These are phyloP conservation scores for Ceratobasidium sp. DNA, from an alignment of 1,284 basidiomycete species.

Conservation along the genomic window DNA sequence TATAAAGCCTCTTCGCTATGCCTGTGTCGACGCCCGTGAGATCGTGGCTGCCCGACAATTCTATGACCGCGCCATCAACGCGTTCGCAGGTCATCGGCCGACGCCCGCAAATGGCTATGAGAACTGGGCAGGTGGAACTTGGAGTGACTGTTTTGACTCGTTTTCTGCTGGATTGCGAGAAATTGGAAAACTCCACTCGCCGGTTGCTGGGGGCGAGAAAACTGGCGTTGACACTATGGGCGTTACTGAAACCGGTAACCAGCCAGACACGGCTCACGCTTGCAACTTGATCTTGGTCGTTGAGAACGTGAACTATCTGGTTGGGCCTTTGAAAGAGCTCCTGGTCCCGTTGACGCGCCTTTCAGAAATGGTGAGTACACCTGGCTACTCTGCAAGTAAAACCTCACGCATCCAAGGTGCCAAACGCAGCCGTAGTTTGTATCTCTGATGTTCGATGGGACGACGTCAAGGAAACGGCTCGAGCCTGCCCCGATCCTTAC, in stretches of 20 bases:
- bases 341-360: conserved; percentile 75
- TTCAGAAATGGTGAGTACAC: conserved; percentile 69
- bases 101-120: conserved; percentile 65
- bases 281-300: conserved; percentile 61
- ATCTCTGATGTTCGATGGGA: conserved; percentile 76
- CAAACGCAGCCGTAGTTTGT: conserved; percentile 64
- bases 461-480: conserved; percentile 70
- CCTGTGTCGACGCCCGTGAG: conserved; percentile 65
- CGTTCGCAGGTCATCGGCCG: conserved; percentile 63
- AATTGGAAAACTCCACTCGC: conserved; percentile 49
- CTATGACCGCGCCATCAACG: conserved; percentile 70
- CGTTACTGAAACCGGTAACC: conserved; percentile 38
- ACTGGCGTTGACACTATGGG: conserved; percentile 53
- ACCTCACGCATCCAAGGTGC: conserved; percentile 50
- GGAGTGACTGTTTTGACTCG: conserved; percentile 69
- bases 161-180: conserved; percentile 67
- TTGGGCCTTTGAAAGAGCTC: conserved; percentile 65
- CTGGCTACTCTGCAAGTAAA: conserved; percentile 38
- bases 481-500: conserved; percentile 77
- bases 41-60: conserved; percentile 70
- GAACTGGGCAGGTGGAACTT: conserved; percentile 60
- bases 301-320: conserved; percentile 72
- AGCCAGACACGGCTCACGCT: conserved; percentile 40
- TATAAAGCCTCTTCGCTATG: conserved; percentile 50
- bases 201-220: conserved; percentile 49